Base-by-base conservation (phyloP, 108 stramenopile genomes). In the Discostella stelligeroides region DNA sequence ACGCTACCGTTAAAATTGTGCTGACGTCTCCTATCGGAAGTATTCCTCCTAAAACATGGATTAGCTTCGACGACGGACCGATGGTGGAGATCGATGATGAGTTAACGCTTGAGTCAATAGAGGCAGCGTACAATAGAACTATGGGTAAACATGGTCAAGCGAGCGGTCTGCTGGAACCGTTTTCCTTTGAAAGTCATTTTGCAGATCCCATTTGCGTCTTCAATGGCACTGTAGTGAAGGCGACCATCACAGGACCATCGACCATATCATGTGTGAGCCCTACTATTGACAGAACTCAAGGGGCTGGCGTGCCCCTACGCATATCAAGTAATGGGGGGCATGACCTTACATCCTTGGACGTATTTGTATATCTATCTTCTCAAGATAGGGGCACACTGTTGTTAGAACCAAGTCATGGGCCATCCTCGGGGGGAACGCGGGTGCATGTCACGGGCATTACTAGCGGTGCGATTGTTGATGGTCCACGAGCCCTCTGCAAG, bases 381-480 rank as follows among this genome's bases (percentile, higher is more conserved):
- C 63, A 66, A 49, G 47, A 66, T 27, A 54, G 50, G 20, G 55
- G 45, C 12, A 42, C 42, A 14, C 59, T 82, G 10, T 12, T 27
- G 11, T 40, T 82, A n/a, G 20, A 43, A 20, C 81, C 81, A 37
- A 71, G 57, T 28, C 81, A 82, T 41, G 81, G 81, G 13, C 70
- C 71, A 27, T 59, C 18, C 40, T 51, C 25, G 40, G 81, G 81
- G 11, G 81, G 81, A 0, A 82, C 73, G 0, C 37, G 58, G 45
- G 81, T 82, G 7, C 13, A 50, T 50, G 81, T 82, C 12, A 72
- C 34, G 7, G 75, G 71, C 12, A 48, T 76, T 0, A 29, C 23
- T 12, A 39, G 64, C 30, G 56, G 21, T 5, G 1, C 29, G 28
- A 43, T 50, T 50, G 15, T 66, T 38, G 29, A 29, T 41, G 21